These are phyloP conservation scores for Esteya vermicola DNA, from an alignment of 2,329 filamentous ascomycete genomes.

Conservation along the genomic window DNA sequence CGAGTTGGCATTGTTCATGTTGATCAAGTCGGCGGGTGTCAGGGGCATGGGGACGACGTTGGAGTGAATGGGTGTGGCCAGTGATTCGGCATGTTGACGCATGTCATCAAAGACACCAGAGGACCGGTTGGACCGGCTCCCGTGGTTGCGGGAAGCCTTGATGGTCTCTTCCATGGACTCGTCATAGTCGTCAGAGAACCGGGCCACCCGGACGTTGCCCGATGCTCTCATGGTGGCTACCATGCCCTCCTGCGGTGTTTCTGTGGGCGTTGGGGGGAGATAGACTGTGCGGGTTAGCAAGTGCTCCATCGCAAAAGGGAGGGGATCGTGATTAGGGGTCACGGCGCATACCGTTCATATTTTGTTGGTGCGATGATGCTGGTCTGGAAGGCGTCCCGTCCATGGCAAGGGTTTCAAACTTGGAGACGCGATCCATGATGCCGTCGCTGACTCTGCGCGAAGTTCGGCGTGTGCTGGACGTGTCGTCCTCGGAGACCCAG, in stretches of 20 bases:
- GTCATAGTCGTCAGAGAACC: constrained; percentile 48
- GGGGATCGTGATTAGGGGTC: too few relatives aligned
- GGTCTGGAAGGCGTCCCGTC: constrained; percentile 42
- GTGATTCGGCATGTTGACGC: constrained; percentile 37
- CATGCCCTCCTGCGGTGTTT: constrained; percentile 40
- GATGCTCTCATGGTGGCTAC: constrained; percentile 25
- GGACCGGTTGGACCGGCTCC: constrained; percentile 25
- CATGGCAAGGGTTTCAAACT: constrained; percentile 39
- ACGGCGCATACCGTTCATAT: too few relatives aligned
- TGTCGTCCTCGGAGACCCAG: constrained; percentile 38
- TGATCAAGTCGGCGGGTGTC: constrained; percentile 42
- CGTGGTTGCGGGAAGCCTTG: constrained; percentile 30
- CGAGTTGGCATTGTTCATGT: constrained; percentile 20
- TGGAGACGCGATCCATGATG: constrained; percentile 44
- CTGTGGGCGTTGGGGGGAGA: constrained; percentile 53
- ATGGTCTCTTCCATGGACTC: constrained; percentile 54
- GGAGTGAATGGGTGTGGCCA: constrained; percentile 39
- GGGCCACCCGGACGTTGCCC: constrained; percentile 20
- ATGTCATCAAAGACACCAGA: constrained; percentile 45
- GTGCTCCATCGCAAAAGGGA: neutral
- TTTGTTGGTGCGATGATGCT: too few relatives aligned
- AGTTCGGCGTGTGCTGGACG: constrained; percentile 24
- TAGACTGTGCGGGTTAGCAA: constrained; percentile 38
- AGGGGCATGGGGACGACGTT: constrained; percentile 29
- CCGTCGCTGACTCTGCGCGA: constrained; percentile 44